Conservation (phyloP, 768 basidiomycete species). For the Mycena kentingensis region DNA sequence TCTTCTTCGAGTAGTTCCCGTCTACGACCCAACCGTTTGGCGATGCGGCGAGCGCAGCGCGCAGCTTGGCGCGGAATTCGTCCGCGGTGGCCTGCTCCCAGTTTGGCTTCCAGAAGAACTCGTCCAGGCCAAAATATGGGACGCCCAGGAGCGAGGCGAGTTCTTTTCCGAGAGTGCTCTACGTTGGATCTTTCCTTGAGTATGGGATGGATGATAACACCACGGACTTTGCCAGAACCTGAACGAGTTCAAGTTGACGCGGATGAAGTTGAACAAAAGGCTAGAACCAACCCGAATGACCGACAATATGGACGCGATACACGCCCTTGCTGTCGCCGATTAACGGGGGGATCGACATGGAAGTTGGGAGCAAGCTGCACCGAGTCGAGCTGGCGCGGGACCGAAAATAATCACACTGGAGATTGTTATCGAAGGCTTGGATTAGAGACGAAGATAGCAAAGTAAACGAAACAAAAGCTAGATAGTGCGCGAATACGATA, state of each 20-base stretch:
- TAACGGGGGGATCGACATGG: not conserved
- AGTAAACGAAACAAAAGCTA: no score
- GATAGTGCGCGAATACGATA: no score
- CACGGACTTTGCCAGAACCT: conserved; percentile 8
- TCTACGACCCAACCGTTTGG: conserved; percentile 57
- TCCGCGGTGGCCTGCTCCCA: conserved; percentile 31
- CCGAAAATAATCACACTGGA: no score
- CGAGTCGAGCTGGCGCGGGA: no score
- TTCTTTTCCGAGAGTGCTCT: conserved; percentile 42
- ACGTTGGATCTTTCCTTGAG: not conserved
- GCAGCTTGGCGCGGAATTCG: conserved; percentile 29
- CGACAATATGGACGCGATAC: not conserved
- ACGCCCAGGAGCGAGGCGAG: conserved; percentile 39
- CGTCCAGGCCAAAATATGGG: conserved; percentile 40
- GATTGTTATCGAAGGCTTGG: no score
- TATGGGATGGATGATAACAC: not conserved
- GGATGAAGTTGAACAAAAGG: not conserved
- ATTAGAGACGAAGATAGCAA: no score
- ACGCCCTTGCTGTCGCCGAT: not conserved
- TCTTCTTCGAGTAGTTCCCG: conserved; percentile 40
- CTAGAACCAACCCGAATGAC: not conserved
- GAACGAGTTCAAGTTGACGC: not conserved
- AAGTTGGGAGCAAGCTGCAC: not conserved
- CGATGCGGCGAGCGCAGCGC: conserved; percentile 28
- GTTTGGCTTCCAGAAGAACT: conserved; percentile 37